Evolutionary conservation across 2,329 filamentous ascomycete genomes (phyloP).

Genomic region (Fusarium sp.): DNA sequence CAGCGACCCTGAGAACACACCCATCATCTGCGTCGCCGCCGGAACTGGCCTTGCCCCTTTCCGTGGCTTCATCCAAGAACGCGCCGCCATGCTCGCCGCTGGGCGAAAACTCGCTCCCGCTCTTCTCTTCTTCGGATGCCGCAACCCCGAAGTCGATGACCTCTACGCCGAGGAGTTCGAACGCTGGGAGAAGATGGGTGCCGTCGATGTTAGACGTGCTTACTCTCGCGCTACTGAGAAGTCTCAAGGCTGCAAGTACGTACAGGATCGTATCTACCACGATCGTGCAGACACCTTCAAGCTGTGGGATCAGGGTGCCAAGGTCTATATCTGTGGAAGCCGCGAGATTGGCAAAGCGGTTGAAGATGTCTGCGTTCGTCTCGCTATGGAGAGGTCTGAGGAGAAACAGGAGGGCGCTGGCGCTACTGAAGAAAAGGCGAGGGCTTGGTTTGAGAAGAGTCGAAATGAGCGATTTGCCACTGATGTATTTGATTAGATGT

Average conservation of each 20-base stretch:
- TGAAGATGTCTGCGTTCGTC: slow-evolving; percentile 56
- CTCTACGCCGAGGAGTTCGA: slow-evolving; percentile 73
- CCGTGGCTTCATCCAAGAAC: slow-evolving; percentile 74
- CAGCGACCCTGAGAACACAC: slow-evolving; percentile 59
- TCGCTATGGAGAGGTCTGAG: slow-evolving; percentile 53
- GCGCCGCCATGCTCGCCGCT: slow-evolving; percentile 64
- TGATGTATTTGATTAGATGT: slow-evolving; percentile 70
- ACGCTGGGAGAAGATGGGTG: slow-evolving; percentile 65
- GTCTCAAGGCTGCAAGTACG: slow-evolving; percentile 64
- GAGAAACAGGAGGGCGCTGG: slow-evolving; percentile 50
- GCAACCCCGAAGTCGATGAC: slow-evolving; percentile 67
- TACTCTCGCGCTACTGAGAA: slow-evolving; percentile 61
- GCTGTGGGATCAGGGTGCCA: slow-evolving; percentile 63
- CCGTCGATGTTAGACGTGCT: slow-evolving; percentile 72
- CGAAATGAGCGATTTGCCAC: slow-evolving; percentile 71
- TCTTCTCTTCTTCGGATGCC: slow-evolving; percentile 77
- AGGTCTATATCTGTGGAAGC: slow-evolving; percentile 77
- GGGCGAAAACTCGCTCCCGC: slow-evolving; percentile 71
- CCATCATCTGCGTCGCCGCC: slow-evolving; percentile 66
- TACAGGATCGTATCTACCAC: slow-evolving; percentile 61
- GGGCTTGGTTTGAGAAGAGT: slow-evolving; percentile 64
- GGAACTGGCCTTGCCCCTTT: slow-evolving; percentile 74
- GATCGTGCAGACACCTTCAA: slow-evolving; percentile 55
- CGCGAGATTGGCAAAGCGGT: slow-evolving; percentile 65
- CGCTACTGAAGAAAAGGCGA: slow-evolving; percentile 55